Conservation (phyloP, 768 basidiomycete species). For the Tulasnella calospora region DNA sequence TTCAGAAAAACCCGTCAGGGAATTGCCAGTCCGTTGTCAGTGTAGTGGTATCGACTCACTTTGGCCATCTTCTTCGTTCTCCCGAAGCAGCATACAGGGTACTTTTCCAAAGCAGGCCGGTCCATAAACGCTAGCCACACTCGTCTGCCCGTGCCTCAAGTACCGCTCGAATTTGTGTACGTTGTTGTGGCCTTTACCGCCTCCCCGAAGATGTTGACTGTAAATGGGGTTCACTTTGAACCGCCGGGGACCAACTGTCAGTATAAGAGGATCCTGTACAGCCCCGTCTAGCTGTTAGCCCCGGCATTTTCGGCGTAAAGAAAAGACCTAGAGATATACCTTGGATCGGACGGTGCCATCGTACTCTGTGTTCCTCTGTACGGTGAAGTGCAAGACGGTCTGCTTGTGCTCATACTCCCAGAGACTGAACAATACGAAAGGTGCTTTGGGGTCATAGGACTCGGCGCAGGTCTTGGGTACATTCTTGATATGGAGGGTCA, state of each 20-base stretch:
- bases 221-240: slow-evolving; percentile 81
- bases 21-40: not conserved
- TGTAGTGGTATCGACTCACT: slow-evolving; percentile 42
- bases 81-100: slow-evolving; percentile 70
- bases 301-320: not conserved
- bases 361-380: slow-evolving; percentile 95
- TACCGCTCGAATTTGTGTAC: slow-evolving; percentile 95
- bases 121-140: slow-evolving; percentile 82
- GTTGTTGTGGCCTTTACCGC: slow-evolving; percentile 88
- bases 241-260: slow-evolving; percentile 85
- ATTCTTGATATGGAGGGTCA: slow-evolving; percentile 68
- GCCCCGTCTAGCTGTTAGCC: not conserved
- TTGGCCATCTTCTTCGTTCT: slow-evolving; percentile 55
- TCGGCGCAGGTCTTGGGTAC: slow-evolving; percentile 59
- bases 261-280: slow-evolving; percentile 71
- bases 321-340: slow-evolving; percentile 41
- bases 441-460: slow-evolving; percentile 37
- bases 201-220: slow-evolving; percentile 86
- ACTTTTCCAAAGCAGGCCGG: slow-evolving; percentile 83
- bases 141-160: slow-evolving; percentile 73
- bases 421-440: slow-evolving; percentile 71
- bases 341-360: slow-evolving; percentile 84
- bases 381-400: slow-evolving; percentile 84
- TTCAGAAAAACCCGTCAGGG: not conserved
- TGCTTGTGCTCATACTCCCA: slow-evolving; percentile 95